Evolutionary conservation across 1,139 yeast genomes (phyloP).

Genomic region (Candida tetrigidarum): DNA sequence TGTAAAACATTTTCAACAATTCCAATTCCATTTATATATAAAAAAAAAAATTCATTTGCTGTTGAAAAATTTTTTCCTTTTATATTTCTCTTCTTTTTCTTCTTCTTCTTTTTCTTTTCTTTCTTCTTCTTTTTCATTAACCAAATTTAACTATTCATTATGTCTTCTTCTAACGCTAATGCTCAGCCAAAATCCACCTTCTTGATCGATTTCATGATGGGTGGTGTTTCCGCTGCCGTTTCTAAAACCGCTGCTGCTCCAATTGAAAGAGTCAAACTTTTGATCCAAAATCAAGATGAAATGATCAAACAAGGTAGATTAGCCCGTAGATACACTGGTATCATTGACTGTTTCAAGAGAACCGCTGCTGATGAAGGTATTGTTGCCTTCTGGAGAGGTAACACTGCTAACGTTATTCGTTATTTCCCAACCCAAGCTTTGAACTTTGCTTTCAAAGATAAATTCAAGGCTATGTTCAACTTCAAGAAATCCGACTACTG

Average conservation of each 20-base stretch:
- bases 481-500: constrained; percentile 57
- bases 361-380: constrained; percentile 58
- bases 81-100: not conserved
- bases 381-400: constrained; percentile 59
- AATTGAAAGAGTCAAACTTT: constrained; percentile 58
- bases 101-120: constrained; percentile 13
- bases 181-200: constrained; percentile 24
- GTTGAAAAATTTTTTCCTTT: constrained; percentile 11
- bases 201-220: constrained; percentile 52
- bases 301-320: constrained; percentile 60
- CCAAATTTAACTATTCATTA: constrained; percentile 9
- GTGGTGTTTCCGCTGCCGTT: constrained; percentile 63
- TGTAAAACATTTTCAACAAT: too few relatives aligned
- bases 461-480: constrained; percentile 55
- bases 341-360: constrained; percentile 54
- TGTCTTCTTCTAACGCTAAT: constrained; percentile 15
- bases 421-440: constrained; percentile 61
- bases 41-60: too few relatives aligned
- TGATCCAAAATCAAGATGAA: constrained; percentile 58
- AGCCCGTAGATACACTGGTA: constrained; percentile 54
- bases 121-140: constrained; percentile 13
- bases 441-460: constrained; percentile 58
- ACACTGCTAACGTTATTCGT: constrained; percentile 59
- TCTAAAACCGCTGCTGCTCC: constrained; percentile 60
- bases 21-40: too few relatives aligned